Conservation (phyloP, 2,329 filamentous ascomycete genomes). For the Aaosphaeria pasadenensis region DNA sequence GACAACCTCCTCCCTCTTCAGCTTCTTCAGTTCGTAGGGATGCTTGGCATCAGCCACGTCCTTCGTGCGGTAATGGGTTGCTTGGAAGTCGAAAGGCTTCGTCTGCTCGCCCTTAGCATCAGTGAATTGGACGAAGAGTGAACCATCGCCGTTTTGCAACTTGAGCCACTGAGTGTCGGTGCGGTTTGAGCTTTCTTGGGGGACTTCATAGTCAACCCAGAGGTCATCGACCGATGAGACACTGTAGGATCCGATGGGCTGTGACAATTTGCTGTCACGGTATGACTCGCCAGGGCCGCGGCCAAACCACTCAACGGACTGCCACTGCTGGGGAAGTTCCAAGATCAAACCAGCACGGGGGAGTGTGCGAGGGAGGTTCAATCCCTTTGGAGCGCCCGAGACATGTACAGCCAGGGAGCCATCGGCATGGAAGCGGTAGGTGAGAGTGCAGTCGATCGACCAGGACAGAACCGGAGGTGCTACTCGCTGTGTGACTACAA, state of each 20-base stretch:
- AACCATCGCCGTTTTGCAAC: slow-evolving; percentile 8
- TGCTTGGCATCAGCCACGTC: slow-evolving; percentile 60
- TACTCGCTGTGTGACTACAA: slow-evolving; percentile 49
- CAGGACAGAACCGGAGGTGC: slow-evolving; percentile 62
- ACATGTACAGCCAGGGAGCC: slow-evolving; percentile 49
- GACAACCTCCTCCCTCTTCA: slow-evolving; percentile 53
- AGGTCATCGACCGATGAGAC: slow-evolving; percentile 46
- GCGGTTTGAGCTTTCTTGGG: slow-evolving; percentile 66
- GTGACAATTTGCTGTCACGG: slow-evolving; percentile 61
- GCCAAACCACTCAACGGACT: slow-evolving; percentile 58
- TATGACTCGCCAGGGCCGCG: slow-evolving; percentile 66
- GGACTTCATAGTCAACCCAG: slow-evolving; percentile 61
- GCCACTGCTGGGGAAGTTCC: slow-evolving; percentile 46
- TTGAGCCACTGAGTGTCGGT: slow-evolving; percentile 59
- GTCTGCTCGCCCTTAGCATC: slow-evolving; percentile 6
- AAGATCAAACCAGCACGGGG: slow-evolving; percentile 63
- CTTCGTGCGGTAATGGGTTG: slow-evolving; percentile 51
- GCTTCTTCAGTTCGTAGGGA: slow-evolving; percentile 59
- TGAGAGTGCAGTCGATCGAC: slow-evolving; percentile 39
- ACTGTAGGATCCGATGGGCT: slow-evolving; percentile 51
- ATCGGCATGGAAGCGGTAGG: slow-evolving; percentile 50
- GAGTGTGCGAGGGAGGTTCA: slow-evolving; percentile 53
- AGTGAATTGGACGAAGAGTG: slow-evolving; percentile 27
- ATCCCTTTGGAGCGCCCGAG: slow-evolving; percentile 44
- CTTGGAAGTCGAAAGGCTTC: slow-evolving; percentile 49